Evolutionary conservation across 2,329 filamentous ascomycete species (phyloP), one percentile per base, ranked within the genome.

Genomic region (Hypoxylon rubiginosum): DNA sequence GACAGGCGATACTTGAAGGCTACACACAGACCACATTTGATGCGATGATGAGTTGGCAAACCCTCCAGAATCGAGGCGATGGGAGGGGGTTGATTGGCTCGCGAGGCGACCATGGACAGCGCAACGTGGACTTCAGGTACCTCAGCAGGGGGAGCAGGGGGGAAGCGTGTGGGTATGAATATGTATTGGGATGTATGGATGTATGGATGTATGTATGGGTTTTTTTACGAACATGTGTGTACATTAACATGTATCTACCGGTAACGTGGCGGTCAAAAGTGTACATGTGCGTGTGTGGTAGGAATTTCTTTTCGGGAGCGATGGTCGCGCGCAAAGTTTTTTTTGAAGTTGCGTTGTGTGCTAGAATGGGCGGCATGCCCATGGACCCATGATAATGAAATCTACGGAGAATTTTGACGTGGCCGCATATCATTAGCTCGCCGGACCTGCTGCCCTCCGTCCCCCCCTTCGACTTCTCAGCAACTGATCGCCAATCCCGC

Each of bases 31-130:
- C 73, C 75, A 76, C 74, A 76, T 73, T 72, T 73, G 72, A 76
- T 76, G 74, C 75, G 75, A 70, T 76, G 75, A 77, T 77, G 75
- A 75, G 75, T 76, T 77, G 75, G 75, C 75, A 77, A 73, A 75
- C 70, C 70, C 71, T 72, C 72, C 73, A 74, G 72, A 70, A 67
- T 73, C 72, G 66, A 69, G 68, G 71, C 68, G 72, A 68, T 66
- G 71, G 70, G 72, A 70, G 69, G 60, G 68, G 55, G 67, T 62
- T 74, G 73, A 76, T 76, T 75, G 73, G 73, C 66, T 70, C 64
- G 49, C 60, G 67, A 70, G 69, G 51, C 62, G 66, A 64, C 64
- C 43, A 58, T 62, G 69, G 65, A 67, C 66, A 68, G 63, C 72
- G 73, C 68, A 73, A 71, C 73, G 67, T 74, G 71, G 73, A 69